These are phyloP conservation scores for Xylaria curta DNA, from an alignment of 495 filamentous ascomycete species.

Conservation along the genomic window DNA sequence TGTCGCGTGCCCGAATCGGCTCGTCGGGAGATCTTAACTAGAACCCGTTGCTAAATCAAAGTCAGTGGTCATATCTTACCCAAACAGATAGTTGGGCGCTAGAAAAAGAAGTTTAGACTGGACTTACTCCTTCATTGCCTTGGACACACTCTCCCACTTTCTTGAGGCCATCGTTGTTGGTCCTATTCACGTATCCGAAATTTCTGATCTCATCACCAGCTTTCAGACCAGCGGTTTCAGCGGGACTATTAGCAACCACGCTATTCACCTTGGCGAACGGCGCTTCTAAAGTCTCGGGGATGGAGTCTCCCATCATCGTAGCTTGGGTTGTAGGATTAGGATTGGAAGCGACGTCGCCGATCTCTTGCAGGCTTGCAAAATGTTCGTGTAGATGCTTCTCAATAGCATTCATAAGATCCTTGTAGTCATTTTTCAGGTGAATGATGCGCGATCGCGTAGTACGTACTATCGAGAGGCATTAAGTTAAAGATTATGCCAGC, in stretches of 20 bases:
- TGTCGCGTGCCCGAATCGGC: slow-evolving; percentile 49
- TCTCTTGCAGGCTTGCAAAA: slow-evolving; percentile 60
- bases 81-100: neutral
- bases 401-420: slow-evolving; percentile 80
- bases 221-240: slow-evolving; percentile 80
- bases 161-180: slow-evolving; percentile 83
- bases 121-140: slow-evolving; percentile 87
- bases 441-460: slow-evolving; percentile 91
- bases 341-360: slow-evolving; percentile 28
- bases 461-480: slow-evolving; percentile 66
- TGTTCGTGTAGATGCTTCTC: slow-evolving; percentile 85
- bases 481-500: slow-evolving; percentile 19
- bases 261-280: slow-evolving; percentile 93
- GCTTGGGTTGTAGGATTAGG: slow-evolving; percentile 29
- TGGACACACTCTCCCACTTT: slow-evolving; percentile 86
- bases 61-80: slow-evolving; percentile 4
- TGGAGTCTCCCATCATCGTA: slow-evolving; percentile 44
- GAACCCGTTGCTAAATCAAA: slow-evolving; percentile 63
- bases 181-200: slow-evolving; percentile 81
- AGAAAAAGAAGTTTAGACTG: neutral
- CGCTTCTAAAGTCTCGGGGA: slow-evolving; percentile 58
- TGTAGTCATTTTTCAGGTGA: slow-evolving; percentile 89
- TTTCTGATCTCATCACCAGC: slow-evolving; percentile 80
- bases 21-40: slow-evolving; percentile 71
- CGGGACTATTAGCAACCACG: slow-evolving; percentile 79